These are phyloP conservation scores for Pezizomycotina sp. DNA, from an alignment of 2,329 filamentous ascomycete genomes.

Conservation along the genomic window DNA sequence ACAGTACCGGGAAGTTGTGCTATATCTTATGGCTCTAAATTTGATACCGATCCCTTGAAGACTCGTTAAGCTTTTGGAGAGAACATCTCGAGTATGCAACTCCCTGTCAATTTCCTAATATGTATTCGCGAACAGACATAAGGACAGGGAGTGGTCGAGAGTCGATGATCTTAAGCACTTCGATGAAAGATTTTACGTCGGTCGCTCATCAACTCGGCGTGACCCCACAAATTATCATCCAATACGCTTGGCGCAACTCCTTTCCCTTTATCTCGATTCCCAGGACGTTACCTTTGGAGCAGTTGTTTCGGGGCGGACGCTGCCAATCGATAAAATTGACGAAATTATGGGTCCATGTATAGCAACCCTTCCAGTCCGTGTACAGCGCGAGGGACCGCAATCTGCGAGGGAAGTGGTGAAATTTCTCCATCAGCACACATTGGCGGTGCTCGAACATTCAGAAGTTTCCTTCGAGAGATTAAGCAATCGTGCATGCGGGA, in stretches of 20 bases:
- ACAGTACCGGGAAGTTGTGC: constrained; percentile 44
- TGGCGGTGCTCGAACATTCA: constrained; percentile 47
- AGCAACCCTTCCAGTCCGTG: constrained; percentile 54
- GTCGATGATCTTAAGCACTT: background rate
- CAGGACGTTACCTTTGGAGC: constrained; percentile 57
- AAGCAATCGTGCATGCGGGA: constrained; percentile 42
- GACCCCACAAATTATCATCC: constrained; percentile 56
- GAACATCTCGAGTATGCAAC: constrained; percentile 44
- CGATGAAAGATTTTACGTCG: constrained; percentile 26
- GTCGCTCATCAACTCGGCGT: constrained; percentile 33
- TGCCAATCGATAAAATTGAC: constrained; percentile 55
- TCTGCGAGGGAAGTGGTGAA: constrained; percentile 45
- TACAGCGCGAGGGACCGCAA: constrained; percentile 38
- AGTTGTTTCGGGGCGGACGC: constrained; percentile 64
- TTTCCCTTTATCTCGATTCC: constrained; percentile 46
- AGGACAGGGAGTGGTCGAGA: constrained; percentile 22
- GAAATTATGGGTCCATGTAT: constrained; percentile 65
- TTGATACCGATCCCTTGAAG: constrained; percentile 27
- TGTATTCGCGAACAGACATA: constrained; percentile 32
- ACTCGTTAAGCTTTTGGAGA: constrained; percentile 51
- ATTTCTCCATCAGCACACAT: constrained; percentile 48
- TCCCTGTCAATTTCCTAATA: constrained; percentile 41
- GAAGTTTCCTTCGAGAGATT: constrained; percentile 52
- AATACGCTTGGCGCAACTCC: constrained; percentile 53
- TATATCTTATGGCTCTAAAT: constrained; percentile 32